A percentile compares a stretch with the other conserved stretches of the same genome.
Conservation (phyloP, 352 stramenopile species). For the Phytopythium boreale region DNA sequence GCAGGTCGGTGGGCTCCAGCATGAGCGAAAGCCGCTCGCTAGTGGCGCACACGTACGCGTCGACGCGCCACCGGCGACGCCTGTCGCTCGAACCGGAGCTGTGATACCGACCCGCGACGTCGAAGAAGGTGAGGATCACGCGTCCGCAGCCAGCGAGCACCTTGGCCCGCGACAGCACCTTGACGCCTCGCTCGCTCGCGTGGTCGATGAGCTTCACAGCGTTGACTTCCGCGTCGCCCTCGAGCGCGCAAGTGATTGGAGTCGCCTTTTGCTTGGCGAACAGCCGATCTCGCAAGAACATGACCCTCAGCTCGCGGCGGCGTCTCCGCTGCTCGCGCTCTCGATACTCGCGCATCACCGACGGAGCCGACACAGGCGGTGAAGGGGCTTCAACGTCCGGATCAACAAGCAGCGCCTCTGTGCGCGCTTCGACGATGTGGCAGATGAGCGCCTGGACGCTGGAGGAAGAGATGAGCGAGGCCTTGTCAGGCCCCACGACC, state of each 20-base stretch:
- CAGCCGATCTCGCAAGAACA: conserved; percentile 53
- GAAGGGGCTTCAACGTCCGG: neutral
- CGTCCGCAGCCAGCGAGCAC: conserved; percentile 32
- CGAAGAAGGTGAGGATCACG: conserved; percentile 63
- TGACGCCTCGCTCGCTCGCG: conserved; percentile 43
- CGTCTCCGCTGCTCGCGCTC: conserved; percentile 1
- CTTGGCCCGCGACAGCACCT: conserved; percentile 49
- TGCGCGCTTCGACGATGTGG: conserved; percentile 50
- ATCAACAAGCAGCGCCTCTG: conserved; percentile 19
- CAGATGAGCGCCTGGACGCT: conserved; percentile 41
- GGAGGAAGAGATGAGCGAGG: conserved; percentile 35
- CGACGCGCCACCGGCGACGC: conserved; percentile 34
- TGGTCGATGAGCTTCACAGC: conserved; percentile 58
- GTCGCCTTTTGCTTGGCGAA: conserved; percentile 70
- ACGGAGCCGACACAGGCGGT: neutral
- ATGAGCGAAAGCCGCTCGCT: conserved; percentile 46
- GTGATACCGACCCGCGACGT: conserved; percentile 11
- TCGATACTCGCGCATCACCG: neutral
- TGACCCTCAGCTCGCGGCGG: conserved; percentile 18
- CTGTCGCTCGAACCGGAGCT: neutral
- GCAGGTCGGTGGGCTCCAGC: conserved; percentile 36
- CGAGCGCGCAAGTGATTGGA: conserved; percentile 33
- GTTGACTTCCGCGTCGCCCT: conserved; percentile 34
- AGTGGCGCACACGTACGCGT: conserved; percentile 59
- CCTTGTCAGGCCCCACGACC: conserved; percentile 54